Base-by-base conservation (phyloP, 208 protist species). In the Leishmania tropica region DNA sequence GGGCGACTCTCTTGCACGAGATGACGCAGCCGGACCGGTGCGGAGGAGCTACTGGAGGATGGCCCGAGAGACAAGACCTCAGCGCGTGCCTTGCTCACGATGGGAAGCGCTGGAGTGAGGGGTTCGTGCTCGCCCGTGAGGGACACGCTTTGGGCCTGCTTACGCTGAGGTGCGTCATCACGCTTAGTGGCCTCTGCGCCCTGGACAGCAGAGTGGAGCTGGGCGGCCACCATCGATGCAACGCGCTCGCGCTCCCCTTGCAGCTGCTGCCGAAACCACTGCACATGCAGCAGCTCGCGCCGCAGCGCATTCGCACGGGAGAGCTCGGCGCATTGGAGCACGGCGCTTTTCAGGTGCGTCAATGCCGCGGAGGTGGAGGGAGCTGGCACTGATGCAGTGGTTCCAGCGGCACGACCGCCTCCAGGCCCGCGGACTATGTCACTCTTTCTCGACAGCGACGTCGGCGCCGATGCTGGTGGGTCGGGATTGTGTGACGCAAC, bases 251-350 rank as follows among this genome's bases (percentile, higher is more conserved):
- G 64, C 58, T 68, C 79, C 31, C 47, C 79, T 7, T 47, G 15
- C 65, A 90, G 35, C 65, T 78, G 62, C 47, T 85, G 76, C 5
- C 88, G 88, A 35, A 91, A 73, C 76, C 86, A 79, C 10, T 80
- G 70, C 5, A 85, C 79, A 79, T 91, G 88, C n/a, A 91, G 81
- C 58, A 85, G 75, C 67, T 91, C 88, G 21, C 88, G 81, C 21
- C 84, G 79, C 17, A 91, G 78, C 40, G 83, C 85, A 45, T 89
- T 85, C 8, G 80, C 79, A 31, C 88, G 88, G 0, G 88, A 91
- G 45, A 91, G 74, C 78, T 89, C 80, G 13, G 88, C 79, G 45
- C 87, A 84, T 48, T 67, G 80, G 40, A 91, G 45, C 1, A 88
- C 47, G 11, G 72, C 81, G 45, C 76, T 84, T 35, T 56, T 78